These are phyloP conservation scores for Eucalyptus shirleyi DNA, from an alignment of 345 rosid genomes.

Conservation along the genomic window DNA sequence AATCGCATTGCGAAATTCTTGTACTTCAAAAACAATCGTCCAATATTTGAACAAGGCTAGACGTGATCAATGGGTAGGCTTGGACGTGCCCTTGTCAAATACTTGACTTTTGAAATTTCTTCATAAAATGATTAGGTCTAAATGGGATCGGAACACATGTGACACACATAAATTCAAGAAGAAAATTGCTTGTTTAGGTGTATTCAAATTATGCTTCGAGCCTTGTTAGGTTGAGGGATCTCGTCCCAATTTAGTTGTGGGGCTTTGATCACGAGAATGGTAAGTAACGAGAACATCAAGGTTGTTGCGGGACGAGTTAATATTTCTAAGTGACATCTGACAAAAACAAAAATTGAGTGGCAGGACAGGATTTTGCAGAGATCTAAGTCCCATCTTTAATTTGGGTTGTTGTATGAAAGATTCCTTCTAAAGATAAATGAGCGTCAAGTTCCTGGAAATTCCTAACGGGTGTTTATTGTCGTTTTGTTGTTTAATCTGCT, in stretches of 20 bases:
- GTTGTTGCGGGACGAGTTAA: not conserved
- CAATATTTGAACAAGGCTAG: not conserved
- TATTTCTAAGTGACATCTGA: not conserved
- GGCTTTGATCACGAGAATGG: not conserved
- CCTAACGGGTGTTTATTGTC: not conserved
- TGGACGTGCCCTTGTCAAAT: not conserved
- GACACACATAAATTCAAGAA: not conserved
- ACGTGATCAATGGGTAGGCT: not conserved
- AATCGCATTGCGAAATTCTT: not conserved
- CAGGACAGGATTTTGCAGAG: not conserved
- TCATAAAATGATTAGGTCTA: not conserved
- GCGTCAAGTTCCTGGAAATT: not conserved
- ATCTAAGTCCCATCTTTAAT: not conserved
- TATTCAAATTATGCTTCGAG: not conserved
- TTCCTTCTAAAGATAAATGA: not conserved
- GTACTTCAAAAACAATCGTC: not conserved
- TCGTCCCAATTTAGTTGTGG: not conserved
- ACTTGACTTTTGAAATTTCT: not conserved
- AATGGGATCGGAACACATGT: not conserved
- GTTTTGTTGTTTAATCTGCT: not conserved
- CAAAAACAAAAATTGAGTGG: not conserved
- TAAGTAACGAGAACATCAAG: not conserved
- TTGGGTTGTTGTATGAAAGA: not conserved
- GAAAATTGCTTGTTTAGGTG: not conserved
- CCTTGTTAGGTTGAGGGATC: not conserved